These are phyloP conservation scores for Diaporthe capsici DNA, from an alignment of 2,329 filamentous ascomycete genomes.

Conservation along the genomic window DNA sequence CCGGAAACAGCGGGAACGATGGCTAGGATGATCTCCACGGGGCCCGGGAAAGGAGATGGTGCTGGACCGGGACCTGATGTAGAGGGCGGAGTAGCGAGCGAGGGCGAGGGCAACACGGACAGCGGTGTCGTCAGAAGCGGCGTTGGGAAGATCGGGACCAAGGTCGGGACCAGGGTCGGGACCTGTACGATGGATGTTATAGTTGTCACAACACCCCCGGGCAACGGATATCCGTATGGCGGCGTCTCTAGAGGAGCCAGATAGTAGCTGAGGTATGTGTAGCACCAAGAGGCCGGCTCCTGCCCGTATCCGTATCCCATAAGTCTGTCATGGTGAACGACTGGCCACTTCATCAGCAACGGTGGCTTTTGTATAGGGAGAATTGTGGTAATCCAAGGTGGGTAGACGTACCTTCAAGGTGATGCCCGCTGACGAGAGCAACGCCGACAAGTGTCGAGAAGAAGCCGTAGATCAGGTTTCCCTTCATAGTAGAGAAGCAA, in stretches of 20 bases:
- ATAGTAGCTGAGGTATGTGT: slow-evolving; percentile 4
- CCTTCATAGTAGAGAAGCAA: background rate
- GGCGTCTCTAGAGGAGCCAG: slow-evolving; percentile 2
- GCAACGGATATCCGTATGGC: background rate
- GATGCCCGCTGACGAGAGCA: background rate
- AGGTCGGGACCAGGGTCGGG: background rate
- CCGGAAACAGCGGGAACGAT: background rate
- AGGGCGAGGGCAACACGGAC: background rate
- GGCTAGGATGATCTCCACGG: background rate
- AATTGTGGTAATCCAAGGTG: background rate
- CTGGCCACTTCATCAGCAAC: background rate
- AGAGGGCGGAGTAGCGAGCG: background rate
- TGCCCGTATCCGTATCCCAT: background rate
- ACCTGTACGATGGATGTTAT: background rate
- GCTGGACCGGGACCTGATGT: background rate
- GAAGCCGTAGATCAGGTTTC: background rate
- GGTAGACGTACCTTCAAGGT: background rate
- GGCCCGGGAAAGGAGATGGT: background rate
- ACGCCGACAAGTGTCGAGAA: background rate
- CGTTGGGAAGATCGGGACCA: background rate
- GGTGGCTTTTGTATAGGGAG: background rate
- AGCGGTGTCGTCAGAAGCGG: background rate
- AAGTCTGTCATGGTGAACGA: background rate
- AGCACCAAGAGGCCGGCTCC: slow-evolving; percentile 7
- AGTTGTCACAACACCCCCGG: background rate